phyloP scores from a whole-genome alignment of 192 early-diverging fungal species.

The Gryganskiella cystojenkinii region DNA sequence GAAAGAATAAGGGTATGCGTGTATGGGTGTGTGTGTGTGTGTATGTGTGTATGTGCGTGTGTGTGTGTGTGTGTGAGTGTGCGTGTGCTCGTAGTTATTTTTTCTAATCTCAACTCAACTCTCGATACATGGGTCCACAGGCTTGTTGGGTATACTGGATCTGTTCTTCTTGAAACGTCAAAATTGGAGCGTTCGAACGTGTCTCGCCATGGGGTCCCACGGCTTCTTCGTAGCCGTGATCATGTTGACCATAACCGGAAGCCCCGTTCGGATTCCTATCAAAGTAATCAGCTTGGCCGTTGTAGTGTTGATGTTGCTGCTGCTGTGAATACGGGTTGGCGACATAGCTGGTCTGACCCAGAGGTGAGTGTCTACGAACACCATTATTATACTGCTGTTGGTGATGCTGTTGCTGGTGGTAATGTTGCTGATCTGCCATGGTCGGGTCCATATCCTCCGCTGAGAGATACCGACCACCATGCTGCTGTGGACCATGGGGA shows the following conservation, averaged over 20 bases:
- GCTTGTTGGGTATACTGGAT: constrained; percentile 40
- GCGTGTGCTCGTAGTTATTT: too few species aligned
- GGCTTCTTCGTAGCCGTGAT: constrained; percentile 10
- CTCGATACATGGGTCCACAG: constrained; percentile 13
- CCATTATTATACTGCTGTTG: constrained; percentile 20
- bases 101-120: constrained; percentile 21
- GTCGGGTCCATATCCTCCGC: background rate
- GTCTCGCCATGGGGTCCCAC: constrained; percentile 37
- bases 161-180: constrained; percentile 46
- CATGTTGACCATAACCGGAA: too few species aligned
- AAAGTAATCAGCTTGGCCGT: background rate
- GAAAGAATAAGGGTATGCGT: too few species aligned
- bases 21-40: too few species aligned
- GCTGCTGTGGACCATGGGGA: background rate
- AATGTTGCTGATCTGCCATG: background rate
- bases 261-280: too few species aligned
- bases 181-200: constrained; percentile 8
- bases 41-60: too few species aligned
- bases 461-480: too few species aligned
- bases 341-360: constrained; percentile 22
- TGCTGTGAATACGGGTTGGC: background rate
- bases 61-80: too few species aligned
- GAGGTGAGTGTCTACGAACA: constrained; percentile 31
- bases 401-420: constrained; percentile 3
- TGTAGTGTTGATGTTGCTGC: background rate